A percentile compares a stretch with the other conserved stretches of the same genome.
Conservation (phyloP, 257 asterid species). For the Solanum pennellii region DNA sequence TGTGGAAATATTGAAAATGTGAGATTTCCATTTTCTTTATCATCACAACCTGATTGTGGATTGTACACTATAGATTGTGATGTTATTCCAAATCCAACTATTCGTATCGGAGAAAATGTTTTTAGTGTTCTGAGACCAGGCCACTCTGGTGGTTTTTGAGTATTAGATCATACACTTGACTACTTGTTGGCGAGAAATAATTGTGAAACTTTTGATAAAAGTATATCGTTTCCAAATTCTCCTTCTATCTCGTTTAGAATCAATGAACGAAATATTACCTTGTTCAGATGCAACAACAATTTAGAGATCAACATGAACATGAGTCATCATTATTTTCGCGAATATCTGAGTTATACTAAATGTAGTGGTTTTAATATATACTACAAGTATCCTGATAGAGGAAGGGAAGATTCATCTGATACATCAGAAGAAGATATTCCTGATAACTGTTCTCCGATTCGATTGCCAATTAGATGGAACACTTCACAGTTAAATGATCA, state of each 20-base stretch:
- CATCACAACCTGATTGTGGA: background rate
- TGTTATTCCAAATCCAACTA: background rate
- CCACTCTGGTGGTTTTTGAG: background rate
- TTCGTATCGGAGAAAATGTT: background rate
- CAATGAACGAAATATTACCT: background rate
- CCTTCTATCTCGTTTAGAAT: background rate
- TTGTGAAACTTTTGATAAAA: background rate
- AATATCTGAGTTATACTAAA: background rate
- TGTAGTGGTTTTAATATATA: background rate
- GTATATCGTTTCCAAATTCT: background rate
- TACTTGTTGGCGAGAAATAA: background rate
- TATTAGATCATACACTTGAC: background rate
- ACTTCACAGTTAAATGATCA: rapidly evolving
- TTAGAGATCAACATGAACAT: background rate
- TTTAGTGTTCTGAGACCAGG: background rate
- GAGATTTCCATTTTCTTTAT: background rate
- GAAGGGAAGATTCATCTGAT: background rate
- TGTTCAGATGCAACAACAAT: background rate
- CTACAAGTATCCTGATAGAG: background rate
- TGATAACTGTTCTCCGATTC: background rate
- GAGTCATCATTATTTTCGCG: background rate
- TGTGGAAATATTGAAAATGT: background rate
- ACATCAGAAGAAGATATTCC: background rate
- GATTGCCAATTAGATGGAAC: background rate
- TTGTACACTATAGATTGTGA: background rate